Conservation (phyloP, 164 flowering plant genomes). For the Taxillus chinensis region DNA sequence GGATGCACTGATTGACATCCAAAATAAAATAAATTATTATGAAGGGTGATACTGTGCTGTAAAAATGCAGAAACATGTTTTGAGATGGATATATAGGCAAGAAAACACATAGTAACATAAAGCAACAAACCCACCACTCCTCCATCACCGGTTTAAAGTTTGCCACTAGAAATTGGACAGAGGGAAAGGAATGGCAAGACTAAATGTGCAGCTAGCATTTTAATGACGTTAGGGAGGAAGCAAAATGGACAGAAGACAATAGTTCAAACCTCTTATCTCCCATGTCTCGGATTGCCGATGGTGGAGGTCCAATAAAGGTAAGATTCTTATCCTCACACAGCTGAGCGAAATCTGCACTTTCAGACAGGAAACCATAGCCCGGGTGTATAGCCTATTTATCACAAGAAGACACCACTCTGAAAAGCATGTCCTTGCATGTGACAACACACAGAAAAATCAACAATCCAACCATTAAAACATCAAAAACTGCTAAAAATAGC, state of each 20-base stretch:
- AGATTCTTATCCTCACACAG: conserved; percentile 82
- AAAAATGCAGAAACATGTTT: not conserved
- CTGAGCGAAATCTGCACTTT: conserved; percentile 87
- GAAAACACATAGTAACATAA: not conserved
- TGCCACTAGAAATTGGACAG: not conserved
- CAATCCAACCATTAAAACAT: not conserved
- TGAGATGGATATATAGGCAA: not conserved
- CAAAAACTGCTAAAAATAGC: not conserved
- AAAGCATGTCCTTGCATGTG: conserved; percentile 8
- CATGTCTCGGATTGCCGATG: conserved; percentile 92
- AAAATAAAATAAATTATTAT: not conserved
- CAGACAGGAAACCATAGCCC: conserved; percentile 95
- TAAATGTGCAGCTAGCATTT: not conserved
- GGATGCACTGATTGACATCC: conserved; percentile 64
- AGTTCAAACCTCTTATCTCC: conserved; percentile 87
- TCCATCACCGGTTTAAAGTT: too few species aligned
- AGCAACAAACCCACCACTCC: not conserved
- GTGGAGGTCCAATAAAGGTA: conserved; percentile 89
- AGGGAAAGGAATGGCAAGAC: not conserved
- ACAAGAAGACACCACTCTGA: conserved; percentile 18
- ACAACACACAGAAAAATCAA: conserved; percentile 4
- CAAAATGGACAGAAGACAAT: not conserved
- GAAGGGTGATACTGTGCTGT: not conserved
- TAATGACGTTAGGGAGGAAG: not conserved
- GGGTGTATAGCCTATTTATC: conserved; percentile 88